Evolutionary conservation across 495 filamentous ascomycete species (phyloP).

Genomic region (Cryomyces minteri): DNA sequence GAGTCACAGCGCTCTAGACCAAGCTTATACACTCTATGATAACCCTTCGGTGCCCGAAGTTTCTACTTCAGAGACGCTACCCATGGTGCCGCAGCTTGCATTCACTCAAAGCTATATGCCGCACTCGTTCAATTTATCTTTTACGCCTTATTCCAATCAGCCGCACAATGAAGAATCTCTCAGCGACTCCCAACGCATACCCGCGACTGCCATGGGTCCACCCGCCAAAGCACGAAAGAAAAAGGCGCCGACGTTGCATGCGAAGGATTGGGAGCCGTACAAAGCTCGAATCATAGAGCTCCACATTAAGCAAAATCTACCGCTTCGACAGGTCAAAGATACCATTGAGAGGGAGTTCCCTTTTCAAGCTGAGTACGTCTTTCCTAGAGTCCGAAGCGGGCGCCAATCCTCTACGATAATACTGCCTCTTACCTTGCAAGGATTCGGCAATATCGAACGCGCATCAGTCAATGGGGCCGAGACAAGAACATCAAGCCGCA

Average conservation of each 20-base stretch:
- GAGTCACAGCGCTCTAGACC: neutral
- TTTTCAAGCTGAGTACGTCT: slow-evolving; percentile 8
- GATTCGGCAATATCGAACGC: slow-evolving; percentile 13
- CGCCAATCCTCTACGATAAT: neutral
- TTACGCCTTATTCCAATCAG: neutral
- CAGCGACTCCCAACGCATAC: slow-evolving; percentile 1
- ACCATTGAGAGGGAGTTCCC: slow-evolving; percentile 5
- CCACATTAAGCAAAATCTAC: slow-evolving; percentile 5
- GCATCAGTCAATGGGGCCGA: slow-evolving; percentile 11
- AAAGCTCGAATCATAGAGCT: slow-evolving; percentile 10
- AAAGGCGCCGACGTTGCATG: slow-evolving; percentile 9
- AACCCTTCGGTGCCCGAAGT: neutral
- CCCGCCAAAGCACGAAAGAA: slow-evolving; percentile 8
- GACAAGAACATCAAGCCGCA: slow-evolving; percentile 16
- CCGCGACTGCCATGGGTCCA: slow-evolving; percentile 6
- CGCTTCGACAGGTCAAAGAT: slow-evolving; percentile 6
- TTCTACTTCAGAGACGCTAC: neutral
- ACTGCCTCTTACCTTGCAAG: neutral
- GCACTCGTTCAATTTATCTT: neutral
- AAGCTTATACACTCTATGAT: neutral
- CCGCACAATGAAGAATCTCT: neutral
- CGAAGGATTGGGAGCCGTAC: slow-evolving; percentile 9
- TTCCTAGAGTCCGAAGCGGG: neutral
- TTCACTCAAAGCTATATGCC: neutral
- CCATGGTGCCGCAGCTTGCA: neutral